These are phyloP conservation scores for Otatea glauca DNA, from an alignment of 176 grass and related monocot genomes.

Conservation along the genomic window DNA sequence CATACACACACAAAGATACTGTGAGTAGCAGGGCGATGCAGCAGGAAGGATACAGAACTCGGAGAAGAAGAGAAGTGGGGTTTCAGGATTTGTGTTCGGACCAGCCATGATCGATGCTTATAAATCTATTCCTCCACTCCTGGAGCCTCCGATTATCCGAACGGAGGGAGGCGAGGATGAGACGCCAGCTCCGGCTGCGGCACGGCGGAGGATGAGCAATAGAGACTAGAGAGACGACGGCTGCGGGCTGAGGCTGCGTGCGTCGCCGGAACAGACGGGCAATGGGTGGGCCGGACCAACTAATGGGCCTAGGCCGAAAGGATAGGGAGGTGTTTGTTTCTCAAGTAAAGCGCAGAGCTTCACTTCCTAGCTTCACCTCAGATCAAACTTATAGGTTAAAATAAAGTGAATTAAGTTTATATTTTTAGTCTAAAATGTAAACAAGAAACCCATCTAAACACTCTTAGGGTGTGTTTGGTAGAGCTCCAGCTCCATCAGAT, in stretches of 20 bases:
- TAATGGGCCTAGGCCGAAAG: slow-evolving; percentile 3
- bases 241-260: slow-evolving; percentile 21
- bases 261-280: slow-evolving; percentile 8
- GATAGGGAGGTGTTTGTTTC: not conserved
- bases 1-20: not conserved
- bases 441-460: too few species aligned
- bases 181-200: not conserved
- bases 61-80: not conserved
- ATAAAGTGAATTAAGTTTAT: too few species aligned
- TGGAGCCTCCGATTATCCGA: not conserved
- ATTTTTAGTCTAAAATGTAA: too few species aligned
- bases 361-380: too few species aligned
- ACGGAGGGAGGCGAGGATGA: not conserved
- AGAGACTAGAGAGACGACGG: not conserved
- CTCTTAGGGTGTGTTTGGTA: too few species aligned
- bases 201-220: not conserved
- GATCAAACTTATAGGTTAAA: too few species aligned
- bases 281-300: not conserved
- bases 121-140: not conserved
- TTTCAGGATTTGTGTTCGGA: slow-evolving; percentile 37
- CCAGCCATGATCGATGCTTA: slow-evolving; percentile 49
- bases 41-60: not conserved
- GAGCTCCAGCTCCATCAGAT: too few species aligned
- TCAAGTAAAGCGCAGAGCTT: too few species aligned
- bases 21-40: slow-evolving; percentile 30